Evolutionary conservation across 768 basidiomycete species (phyloP).

Genomic region (Collybia nuda): DNA sequence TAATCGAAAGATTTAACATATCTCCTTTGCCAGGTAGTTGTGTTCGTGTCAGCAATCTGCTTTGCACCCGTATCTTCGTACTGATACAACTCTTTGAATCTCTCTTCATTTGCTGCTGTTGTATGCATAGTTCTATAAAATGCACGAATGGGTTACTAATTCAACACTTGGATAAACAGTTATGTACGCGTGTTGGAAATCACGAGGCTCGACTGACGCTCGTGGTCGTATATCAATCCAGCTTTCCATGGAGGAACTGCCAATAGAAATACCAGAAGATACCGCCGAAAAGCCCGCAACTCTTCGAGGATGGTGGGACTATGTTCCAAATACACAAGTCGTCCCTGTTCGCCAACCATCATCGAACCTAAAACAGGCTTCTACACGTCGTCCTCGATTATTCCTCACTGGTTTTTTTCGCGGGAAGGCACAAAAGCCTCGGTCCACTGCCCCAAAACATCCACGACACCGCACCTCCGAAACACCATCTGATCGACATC

Average conservation of each 20-base stretch:
- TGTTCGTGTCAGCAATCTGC: slow-evolving; percentile 29
- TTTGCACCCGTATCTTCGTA: slow-evolving; percentile 40
- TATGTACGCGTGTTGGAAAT: slow-evolving; percentile 53
- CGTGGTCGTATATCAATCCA: slow-evolving; percentile 56
- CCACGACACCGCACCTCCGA: not conserved
- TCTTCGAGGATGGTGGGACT: slow-evolving; percentile 57
- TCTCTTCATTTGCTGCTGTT: slow-evolving; percentile 59
- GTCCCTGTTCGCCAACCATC: slow-evolving; percentile 3
- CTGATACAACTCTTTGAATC: slow-evolving; percentile 53
- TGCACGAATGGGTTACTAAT: not conserved
- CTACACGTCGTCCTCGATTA: not conserved
- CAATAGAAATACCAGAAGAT: slow-evolving; percentile 26
- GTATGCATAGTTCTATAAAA: slow-evolving; percentile 34
- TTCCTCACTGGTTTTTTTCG: slow-evolving; percentile 1
- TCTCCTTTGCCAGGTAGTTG: slow-evolving; percentile 42
- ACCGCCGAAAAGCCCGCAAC: slow-evolving; percentile 19
- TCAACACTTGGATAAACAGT: slow-evolving; percentile 33
- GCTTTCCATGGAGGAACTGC: slow-evolving; percentile 42
- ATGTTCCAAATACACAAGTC: slow-evolving; percentile 32
- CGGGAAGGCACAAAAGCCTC: not conserved
- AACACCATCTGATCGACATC: not conserved
- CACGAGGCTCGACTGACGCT: slow-evolving; percentile 46
- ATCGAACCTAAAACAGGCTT: not conserved
- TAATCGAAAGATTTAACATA: not conserved
- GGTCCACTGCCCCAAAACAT: not conserved